Percentiles rank a stretch among this genome's conserved stretches.
Conservation (phyloP, 441 rosid genomes). For the Breynia disticha region DNA sequence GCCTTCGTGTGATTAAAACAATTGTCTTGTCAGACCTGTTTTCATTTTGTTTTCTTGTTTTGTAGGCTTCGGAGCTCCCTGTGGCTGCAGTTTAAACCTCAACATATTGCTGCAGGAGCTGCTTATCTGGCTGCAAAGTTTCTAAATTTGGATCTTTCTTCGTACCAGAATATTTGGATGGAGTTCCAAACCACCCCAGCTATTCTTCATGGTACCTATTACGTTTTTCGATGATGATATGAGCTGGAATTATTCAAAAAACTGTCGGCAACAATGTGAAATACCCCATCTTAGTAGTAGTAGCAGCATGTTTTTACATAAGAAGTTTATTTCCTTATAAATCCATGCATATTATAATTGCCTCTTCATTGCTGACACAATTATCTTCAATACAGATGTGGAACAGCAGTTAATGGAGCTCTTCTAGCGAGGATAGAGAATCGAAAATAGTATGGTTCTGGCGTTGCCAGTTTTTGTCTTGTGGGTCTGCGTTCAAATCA, state of each 20-base stretch:
- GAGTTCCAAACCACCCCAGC: conserved; percentile 62
- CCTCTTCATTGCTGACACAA: no score
- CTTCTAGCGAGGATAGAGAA: conserved; percentile 17
- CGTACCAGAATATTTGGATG: conserved; percentile 50
- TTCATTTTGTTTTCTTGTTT: conserved; percentile 14
- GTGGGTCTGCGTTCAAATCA: conserved; percentile 1
- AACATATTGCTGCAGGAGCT: conserved; percentile 83
- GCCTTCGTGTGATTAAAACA: conserved; percentile 6
- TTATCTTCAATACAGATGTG: conserved; percentile 43
- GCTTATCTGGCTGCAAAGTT: conserved; percentile 65
- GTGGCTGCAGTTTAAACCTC: conserved; percentile 81
- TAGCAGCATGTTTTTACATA: no score
- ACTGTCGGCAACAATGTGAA: no score
- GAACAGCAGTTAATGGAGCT: conserved; percentile 71
- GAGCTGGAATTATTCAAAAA: no score
- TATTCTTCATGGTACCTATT: conserved; percentile 47
- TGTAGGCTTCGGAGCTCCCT: conserved; percentile 76
- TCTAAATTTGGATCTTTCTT: conserved; percentile 46
- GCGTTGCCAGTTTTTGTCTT: conserved; percentile 1
- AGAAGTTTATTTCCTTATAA: no score
- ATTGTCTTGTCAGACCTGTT: background rate
- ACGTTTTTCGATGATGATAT: background rate
- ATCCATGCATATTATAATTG: no score
- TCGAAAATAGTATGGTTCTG: background rate
- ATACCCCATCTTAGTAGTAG: no score